Base-by-base conservation (phyloP, 495 filamentous ascomycete genomes). In the Penicillium silybi region DNA sequence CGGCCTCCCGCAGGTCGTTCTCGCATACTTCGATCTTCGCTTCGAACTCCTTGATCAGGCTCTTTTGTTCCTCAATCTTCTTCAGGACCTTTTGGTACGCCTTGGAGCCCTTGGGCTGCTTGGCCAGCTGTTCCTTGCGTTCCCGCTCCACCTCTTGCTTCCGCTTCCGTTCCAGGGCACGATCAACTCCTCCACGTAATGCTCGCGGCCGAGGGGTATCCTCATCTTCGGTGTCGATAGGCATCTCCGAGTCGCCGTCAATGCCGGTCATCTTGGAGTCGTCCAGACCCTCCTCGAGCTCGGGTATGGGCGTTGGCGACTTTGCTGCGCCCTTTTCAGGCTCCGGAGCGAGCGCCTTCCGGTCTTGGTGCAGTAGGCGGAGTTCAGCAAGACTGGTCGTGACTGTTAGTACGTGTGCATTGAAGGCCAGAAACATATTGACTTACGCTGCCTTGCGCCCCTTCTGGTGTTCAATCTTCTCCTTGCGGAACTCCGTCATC, bases 401-500 rank as follows among this genome's bases (percentile, higher is more conserved):
- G 38, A 13, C 26, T 42, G 46, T 68, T 50, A 68, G 56, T 48
- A 37, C 19, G 18, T 45, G 11, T 19, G 19, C 22, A 11, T 27
- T 48, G 15, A 22, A 2, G 18, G 29, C n/a, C 1, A 23, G 2
- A 18, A 6, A 17, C 1, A 45, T 22, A 41, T 16, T 7, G 26
- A 86, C 91, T 76, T 82, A 96, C 92, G 81, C 78, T 66, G 79
- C 76, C 66, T 93, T 97, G 59, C 87, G 83, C 47, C 85, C 79
- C 50, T 90, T 81, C 67, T 97, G 93, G 64, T 83, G 85, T 57
- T 95, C 88, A 49, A 96, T 96, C 71, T 96, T 97, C 67, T 95
- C 87, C 68, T 97, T 98, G 17, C 93, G 80, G 61, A 90, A 86
- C 38, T 82, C 82, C 3, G 93, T 98, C 95, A 97, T 96, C 50